These are phyloP conservation scores for Linnemannia schmuckeri DNA, from an alignment of 192 early-diverging fungal species.

Conservation along the genomic window DNA sequence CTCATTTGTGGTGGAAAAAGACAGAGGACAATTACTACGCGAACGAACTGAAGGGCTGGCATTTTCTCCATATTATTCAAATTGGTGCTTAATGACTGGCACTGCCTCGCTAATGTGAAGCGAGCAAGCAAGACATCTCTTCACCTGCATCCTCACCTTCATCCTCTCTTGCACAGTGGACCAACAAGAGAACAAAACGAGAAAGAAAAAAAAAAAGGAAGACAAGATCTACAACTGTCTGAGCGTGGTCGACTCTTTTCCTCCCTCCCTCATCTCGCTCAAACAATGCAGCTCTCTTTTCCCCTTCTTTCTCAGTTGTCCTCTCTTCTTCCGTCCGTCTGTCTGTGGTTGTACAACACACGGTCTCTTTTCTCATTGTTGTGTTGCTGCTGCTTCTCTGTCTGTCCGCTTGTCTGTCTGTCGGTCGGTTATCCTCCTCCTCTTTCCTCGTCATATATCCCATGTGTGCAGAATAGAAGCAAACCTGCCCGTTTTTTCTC, in stretches of 20 bases:
- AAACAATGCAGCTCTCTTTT: not conserved
- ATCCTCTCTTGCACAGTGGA: not conserved
- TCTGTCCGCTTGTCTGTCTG: not conserved
- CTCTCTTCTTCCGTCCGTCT: not conserved
- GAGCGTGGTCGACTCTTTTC: constrained; percentile 3
- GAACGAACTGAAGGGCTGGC: not conserved
- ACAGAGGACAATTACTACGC: not conserved
- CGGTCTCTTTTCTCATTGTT: not conserved
- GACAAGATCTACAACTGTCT: not conserved
- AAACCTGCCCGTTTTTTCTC: not conserved
- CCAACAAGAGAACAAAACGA: not conserved
- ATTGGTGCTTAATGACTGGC: too few relatives aligned
- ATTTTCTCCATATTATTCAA: too few relatives aligned
- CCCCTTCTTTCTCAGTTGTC: not conserved
- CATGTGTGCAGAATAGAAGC: not conserved
- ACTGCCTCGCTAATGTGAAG: too few relatives aligned
- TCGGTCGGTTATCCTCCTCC: not conserved
- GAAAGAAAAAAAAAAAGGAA: not conserved
- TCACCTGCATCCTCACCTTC: not conserved
- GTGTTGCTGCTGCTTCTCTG: not conserved
- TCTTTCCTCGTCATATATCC: not conserved
- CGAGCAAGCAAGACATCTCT: not conserved
- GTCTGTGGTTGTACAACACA: not conserved
- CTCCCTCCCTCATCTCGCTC: not conserved
- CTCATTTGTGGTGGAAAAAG: not conserved